A percentile compares a stretch with the other conserved stretches of the same genome.
phyloP scores from a whole-genome alignment of 225 moss, liverwort and hornwort species.

The Climacium dendroides region DNA sequence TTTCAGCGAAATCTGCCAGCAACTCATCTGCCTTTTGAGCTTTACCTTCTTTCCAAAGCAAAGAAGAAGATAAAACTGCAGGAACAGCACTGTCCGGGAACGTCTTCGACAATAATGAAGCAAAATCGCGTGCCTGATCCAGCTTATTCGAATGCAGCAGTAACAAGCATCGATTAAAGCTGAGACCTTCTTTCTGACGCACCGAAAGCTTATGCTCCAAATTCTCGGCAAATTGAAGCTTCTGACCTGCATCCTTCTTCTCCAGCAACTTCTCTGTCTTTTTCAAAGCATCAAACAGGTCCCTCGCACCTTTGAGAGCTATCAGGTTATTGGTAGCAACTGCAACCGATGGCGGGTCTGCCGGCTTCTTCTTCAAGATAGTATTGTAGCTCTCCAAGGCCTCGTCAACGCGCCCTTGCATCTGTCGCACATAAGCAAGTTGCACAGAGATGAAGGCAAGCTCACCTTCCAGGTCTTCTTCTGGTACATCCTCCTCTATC shows the following conservation, averaged over 20 bases:
- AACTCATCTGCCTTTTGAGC: slow-evolving; percentile 64
- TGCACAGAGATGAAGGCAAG: slow-evolving; percentile 91
- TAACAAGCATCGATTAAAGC: slow-evolving; percentile 76
- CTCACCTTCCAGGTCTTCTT: slow-evolving; percentile 72
- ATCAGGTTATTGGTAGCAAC: slow-evolving; percentile 86
- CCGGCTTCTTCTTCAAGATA: slow-evolving; percentile 70
- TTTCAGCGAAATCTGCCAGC: slow-evolving; percentile 59
- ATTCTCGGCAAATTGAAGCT: slow-evolving; percentile 69
- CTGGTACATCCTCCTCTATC: slow-evolving; percentile 73
- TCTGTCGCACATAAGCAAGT: slow-evolving; percentile 88
- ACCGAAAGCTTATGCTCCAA: slow-evolving; percentile 66
- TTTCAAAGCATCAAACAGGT: slow-evolving; percentile 86
- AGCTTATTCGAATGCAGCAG: slow-evolving; percentile 84
- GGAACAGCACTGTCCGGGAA: slow-evolving; percentile 64
- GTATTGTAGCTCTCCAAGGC: slow-evolving; percentile 67
- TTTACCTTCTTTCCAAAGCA: slow-evolving; percentile 82
- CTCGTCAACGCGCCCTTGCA: slow-evolving; percentile 65
- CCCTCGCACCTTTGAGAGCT: slow-evolving; percentile 75
- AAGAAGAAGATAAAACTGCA: slow-evolving; percentile 50
- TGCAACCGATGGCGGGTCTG: slow-evolving; percentile 67
- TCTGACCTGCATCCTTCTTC: slow-evolving; percentile 68
- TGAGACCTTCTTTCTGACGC: slow-evolving; percentile 78
- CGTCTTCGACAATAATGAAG: slow-evolving; percentile 51
- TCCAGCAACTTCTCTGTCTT: slow-evolving; percentile 92
- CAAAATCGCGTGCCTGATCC: slow-evolving; percentile 78